A percentile compares a stretch with the other conserved stretches of the same genome.
phyloP scores from a whole-genome alignment of 2,329 filamentous ascomycete genomes.

The Karstenula rhodostoma region DNA sequence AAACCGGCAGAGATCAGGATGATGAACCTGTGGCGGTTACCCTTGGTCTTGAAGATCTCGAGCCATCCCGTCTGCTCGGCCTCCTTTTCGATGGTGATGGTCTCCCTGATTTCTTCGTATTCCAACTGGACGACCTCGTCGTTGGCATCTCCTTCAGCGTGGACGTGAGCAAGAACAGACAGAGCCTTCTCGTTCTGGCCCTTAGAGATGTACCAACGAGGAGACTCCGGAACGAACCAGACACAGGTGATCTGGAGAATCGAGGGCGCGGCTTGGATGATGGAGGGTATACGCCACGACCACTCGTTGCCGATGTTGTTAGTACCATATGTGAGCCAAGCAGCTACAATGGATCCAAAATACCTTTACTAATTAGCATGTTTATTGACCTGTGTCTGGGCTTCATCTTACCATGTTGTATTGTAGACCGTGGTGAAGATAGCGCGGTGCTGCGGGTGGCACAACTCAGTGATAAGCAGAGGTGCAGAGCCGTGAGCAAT shows the following conservation, averaged over 20 bases:
- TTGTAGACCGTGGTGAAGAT: conserved; percentile 35
- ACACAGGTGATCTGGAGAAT: conserved; percentile 52
- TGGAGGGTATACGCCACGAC: conserved; percentile 62
- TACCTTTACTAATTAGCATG: conserved; percentile 58
- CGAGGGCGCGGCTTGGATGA: conserved; percentile 58
- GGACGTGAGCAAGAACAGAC: conserved; percentile 65
- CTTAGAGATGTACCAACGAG: conserved; percentile 69
- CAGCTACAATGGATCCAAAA: conserved; percentile 61
- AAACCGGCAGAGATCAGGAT: conserved; percentile 63
- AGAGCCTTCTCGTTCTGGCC: conserved; percentile 68
- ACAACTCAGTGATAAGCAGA: conserved; percentile 55
- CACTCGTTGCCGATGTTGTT: conserved; percentile 53
- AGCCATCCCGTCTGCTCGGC: conserved; percentile 54
- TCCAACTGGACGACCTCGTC: conserved; percentile 54
- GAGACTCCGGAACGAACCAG: conserved; percentile 63
- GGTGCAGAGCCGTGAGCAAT: conserved; percentile 36
- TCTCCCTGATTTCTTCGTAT: conserved; percentile 59
- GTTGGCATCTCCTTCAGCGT: conserved; percentile 64
- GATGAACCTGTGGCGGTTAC: conserved; percentile 63
- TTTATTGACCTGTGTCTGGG: conserved; percentile 16
- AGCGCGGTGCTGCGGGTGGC: conserved; percentile 46
- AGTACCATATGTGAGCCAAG: conserved; percentile 55
- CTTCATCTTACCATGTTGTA: conserved; percentile 57
- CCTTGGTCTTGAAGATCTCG: conserved; percentile 57
- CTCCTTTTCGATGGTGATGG: conserved; percentile 58